A percentile compares a stretch with the other conserved stretches of the same genome.
phyloP scores from a whole-genome alignment of 2,329 filamentous ascomycete genomes.

The Bisporella sp. region DNA sequence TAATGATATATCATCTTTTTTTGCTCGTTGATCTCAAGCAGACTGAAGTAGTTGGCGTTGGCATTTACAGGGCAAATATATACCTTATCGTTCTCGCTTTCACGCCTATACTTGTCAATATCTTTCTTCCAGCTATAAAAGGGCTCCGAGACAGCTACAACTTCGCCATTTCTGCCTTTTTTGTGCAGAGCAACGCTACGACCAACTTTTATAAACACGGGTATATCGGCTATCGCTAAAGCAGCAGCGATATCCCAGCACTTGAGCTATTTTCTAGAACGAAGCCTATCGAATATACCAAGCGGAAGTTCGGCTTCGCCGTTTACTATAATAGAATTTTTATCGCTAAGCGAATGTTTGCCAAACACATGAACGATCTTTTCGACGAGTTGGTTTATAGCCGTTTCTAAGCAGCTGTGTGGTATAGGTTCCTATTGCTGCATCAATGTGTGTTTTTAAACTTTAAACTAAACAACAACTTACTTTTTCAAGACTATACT shows the following conservation, averaged over 20 bases:
- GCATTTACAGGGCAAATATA: conserved; percentile 15
- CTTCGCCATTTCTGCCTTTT: conserved; percentile 9
- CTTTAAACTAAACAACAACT: conserved; percentile 5
- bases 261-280: conserved; percentile 16
- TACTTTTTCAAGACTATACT: conserved; percentile 14
- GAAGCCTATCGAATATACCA: conserved; percentile 15
- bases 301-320: conserved; percentile 10
- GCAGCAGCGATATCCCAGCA: conserved; percentile 16
- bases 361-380: conserved; percentile 6
- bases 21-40: conserved; percentile 23
- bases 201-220: conserved; percentile 15
- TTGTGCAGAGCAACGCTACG: conserved; percentile 16
- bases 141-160: conserved; percentile 8
- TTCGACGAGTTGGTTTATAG: conserved; percentile 8
- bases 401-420: conserved; percentile 9
- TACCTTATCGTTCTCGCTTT: conserved; percentile 8
- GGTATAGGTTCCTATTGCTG: conserved; percentile 10
- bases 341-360: conserved; percentile 6
- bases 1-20: conserved; percentile 21
- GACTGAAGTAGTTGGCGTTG: conserved; percentile 20
- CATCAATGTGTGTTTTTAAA: conserved; percentile 9
- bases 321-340: conserved; percentile 13
- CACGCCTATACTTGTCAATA: conserved; percentile 9
- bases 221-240: conserved; percentile 19
- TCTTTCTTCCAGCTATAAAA: conserved; percentile 11